Base-by-base conservation (phyloP, 495 filamentous ascomycete species). In the Annulohypoxylon bovei region DNA sequence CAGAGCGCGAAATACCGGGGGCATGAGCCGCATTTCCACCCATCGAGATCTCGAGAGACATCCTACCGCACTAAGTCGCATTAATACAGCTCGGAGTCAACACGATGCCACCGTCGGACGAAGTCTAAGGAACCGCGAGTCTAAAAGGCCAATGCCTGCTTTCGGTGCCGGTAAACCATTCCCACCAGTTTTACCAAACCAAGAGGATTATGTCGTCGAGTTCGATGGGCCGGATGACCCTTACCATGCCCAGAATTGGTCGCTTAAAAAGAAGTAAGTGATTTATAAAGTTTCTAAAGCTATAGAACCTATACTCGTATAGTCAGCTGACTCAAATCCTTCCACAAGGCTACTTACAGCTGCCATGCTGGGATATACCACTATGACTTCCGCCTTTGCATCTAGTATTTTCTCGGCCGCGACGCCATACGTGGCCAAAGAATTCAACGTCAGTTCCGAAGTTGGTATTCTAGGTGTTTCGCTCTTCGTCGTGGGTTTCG, bases 161-260 rank as follows among this genome's bases (percentile, higher is more conserved):
- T 88, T 89, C 68, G 92, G 93, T 9, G 90, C 84, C 59, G 92
- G 92, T 1, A 95, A 94, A 77, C 85, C 90, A 9, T 94, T 89
- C 78, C 93, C 93, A 8, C 92, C 91, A 3, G 82, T 78, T 0
- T 76, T 96, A 40, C 92, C 92, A 4, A 87, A 87, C 22, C 84
- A 85, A 70, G 93, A 95, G 71, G 88, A 91, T 63, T 97, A 95
- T 81, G 92, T 96, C 1, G 93, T 97, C 16, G 93, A 95, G 70
- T 97, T 96, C 68, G 87, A 90, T 53, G 92, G 93, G 0, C 88
- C 86, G 1, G 85, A 92, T 68, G 93, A 97, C 76, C 92, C 92
- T 8, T 72, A 91, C 44, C 91, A 97, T 77, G 90, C 93, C 0
- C 90, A 91, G 78, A 97, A 97, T 77, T 97, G 93, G 93, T 83